Percentiles rank a stretch among this genome's conserved stretches.
Conservation (phyloP, 2,329 filamentous ascomycete species). For the Nothophoma quercina region DNA sequence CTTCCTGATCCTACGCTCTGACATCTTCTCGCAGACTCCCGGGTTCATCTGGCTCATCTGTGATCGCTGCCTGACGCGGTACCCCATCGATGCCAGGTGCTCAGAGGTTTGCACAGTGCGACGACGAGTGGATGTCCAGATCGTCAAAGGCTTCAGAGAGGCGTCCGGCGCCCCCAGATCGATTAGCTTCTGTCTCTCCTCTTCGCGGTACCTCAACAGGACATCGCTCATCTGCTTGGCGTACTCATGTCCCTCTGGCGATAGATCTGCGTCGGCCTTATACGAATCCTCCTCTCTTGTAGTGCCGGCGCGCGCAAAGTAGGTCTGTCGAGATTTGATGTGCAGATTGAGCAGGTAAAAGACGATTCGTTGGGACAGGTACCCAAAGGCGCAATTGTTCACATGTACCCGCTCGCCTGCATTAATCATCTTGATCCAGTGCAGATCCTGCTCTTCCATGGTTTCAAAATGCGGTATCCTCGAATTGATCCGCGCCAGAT, state of each 20-base stretch:
- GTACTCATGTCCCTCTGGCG: constrained; percentile 80
- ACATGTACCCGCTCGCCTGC: constrained; percentile 91
- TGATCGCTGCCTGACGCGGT: constrained; percentile 86
- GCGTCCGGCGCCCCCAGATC: constrained; percentile 71
- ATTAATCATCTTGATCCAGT: constrained; percentile 99
- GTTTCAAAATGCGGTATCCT: constrained; percentile 97
- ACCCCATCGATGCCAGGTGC: constrained; percentile 78
- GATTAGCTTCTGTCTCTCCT: constrained; percentile 75
- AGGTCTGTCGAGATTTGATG: constrained; percentile 93
- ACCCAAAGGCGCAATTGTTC: constrained; percentile 97
- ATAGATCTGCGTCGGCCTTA: constrained; percentile 87
- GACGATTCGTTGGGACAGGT: constrained; percentile 94
- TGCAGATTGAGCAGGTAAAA: constrained; percentile 98
- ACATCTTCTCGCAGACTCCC: constrained; percentile 93
- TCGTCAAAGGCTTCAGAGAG: constrained; percentile 79
- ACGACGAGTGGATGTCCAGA: constrained; percentile 94
- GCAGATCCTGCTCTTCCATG: constrained; percentile 91
- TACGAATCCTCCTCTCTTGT: constrained; percentile 90
- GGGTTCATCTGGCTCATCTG: constrained; percentile 98
- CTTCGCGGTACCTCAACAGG: constrained; percentile 81
- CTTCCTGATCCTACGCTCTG: constrained; percentile 79
- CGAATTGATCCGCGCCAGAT: constrained; percentile 85
- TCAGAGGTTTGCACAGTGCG: constrained; percentile 90
- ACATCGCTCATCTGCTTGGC: constrained; percentile 74
- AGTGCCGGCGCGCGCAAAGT: constrained; percentile 87